phyloP scores from a whole-genome alignment of 2,329 filamentous ascomycete genomes.

The Alternaria panax region DNA sequence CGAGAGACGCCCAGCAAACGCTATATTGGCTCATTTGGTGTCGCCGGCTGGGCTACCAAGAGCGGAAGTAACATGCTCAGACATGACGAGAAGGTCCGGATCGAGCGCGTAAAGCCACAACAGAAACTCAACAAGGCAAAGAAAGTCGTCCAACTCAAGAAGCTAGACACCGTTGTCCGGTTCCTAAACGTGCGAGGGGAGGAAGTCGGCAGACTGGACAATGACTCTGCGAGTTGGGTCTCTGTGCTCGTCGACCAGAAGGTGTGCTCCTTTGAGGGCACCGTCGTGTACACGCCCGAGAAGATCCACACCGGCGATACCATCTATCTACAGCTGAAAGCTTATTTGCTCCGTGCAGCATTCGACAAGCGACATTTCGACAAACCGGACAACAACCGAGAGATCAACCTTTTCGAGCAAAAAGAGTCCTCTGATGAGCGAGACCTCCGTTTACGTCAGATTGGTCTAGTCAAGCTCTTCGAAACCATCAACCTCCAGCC shows the following conservation, averaged over 20 bases:
- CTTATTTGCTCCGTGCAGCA: conserved; percentile 75
- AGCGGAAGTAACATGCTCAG: conserved; percentile 78
- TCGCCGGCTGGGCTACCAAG: conserved; percentile 88
- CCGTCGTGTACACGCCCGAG: conserved; percentile 89
- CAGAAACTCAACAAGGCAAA: conserved; percentile 51
- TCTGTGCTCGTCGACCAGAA: conserved; percentile 90
- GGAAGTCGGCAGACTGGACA: conserved; percentile 86
- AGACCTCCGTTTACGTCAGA: conserved; percentile 80
- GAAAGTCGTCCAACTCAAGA: conserved; percentile 65
- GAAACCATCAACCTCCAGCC: conserved; percentile 87
- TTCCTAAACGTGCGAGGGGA: conserved; percentile 82
- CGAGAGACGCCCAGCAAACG: conserved; percentile 64
- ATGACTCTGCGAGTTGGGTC: conserved; percentile 89
- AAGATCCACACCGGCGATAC: conserved; percentile 88
- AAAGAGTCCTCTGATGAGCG: conserved; percentile 87
- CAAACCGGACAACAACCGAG: conserved; percentile 72
- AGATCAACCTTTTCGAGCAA: conserved; percentile 78
- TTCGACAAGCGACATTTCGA: conserved; percentile 73
- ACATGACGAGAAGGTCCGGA: conserved; percentile 82
- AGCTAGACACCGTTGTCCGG: conserved; percentile 86
- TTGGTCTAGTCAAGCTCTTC: conserved; percentile 86
- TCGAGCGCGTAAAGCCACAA: conserved; percentile 83
- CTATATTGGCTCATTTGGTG: conserved; percentile 92
- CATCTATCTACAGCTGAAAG: conserved; percentile 86
- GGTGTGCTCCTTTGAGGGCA: conserved; percentile 84